Evolutionary conservation across 805 yeast species (phyloP).

Genomic region (Metschnikowia hibisci): DNA sequence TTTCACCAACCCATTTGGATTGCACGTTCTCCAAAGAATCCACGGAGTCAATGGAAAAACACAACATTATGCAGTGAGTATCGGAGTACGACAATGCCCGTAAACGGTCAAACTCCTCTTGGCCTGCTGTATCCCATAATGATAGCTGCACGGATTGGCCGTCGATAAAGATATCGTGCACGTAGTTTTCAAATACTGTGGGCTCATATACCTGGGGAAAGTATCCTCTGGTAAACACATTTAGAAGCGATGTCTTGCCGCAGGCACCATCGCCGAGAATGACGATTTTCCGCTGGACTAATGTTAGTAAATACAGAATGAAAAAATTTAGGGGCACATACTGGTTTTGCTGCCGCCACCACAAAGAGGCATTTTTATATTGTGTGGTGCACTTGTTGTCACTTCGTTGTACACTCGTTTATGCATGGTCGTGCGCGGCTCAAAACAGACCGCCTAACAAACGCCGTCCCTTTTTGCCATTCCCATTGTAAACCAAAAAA

Average conservation of each 20-base stretch:
- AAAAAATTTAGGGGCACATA: slow-evolving; percentile 24
- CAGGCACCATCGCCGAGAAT: slow-evolving; percentile 98
- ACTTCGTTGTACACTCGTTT: background rate
- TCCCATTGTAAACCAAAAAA: too few relatives aligned
- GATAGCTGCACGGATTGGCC: slow-evolving; percentile 89
- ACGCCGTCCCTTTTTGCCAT: too few relatives aligned
- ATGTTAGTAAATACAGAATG: slow-evolving; percentile 9
- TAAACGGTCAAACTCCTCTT: slow-evolving; percentile 93
- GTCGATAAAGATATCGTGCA: slow-evolving; percentile 94
- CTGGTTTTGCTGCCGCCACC: slow-evolving; percentile 41
- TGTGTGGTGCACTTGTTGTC: background rate
- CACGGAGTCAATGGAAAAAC: slow-evolving; percentile 90
- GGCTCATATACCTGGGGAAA: slow-evolving; percentile 99
- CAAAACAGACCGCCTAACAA: background rate
- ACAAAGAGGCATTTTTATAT: slow-evolving; percentile 36
- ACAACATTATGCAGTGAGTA: slow-evolving; percentile 94
- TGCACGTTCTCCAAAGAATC: slow-evolving; percentile 95
- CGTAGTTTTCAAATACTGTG: slow-evolving; percentile 95
- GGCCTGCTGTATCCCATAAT: slow-evolving; percentile 99
- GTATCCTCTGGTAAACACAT: slow-evolving; percentile 95
- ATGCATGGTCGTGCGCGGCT: slow-evolving; percentile 4
- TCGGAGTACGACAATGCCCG: slow-evolving; percentile 91
- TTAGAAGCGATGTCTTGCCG: slow-evolving; percentile 92
- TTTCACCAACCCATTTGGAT: slow-evolving; percentile 95
- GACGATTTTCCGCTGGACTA: slow-evolving; percentile 85